Conservation (phyloP, 1,284 basidiomycete species). For the Ceratobasidium sp. region DNA sequence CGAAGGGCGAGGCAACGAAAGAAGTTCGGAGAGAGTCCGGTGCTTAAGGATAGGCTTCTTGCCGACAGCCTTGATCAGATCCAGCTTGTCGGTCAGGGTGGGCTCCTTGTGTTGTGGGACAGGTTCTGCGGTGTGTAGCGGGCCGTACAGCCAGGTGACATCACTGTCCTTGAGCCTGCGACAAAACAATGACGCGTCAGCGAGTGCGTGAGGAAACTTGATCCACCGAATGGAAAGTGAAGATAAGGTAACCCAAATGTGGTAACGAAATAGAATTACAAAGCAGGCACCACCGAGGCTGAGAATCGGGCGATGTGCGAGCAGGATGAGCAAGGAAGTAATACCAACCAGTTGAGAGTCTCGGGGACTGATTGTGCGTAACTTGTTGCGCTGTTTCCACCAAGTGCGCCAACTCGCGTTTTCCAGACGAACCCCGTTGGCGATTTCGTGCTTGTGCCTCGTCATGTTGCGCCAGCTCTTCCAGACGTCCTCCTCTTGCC, state of each 20-base stretch:
- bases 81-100: constrained; percentile 53
- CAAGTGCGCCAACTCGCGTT: constrained; percentile 99
- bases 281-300: constrained; percentile 8
- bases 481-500: constrained; percentile 99
- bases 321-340: constrained; percentile 33
- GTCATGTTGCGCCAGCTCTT: constrained; percentile 98
- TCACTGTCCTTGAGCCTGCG: constrained; percentile 98
- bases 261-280: constrained; percentile 2
- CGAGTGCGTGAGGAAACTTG: constrained; percentile 4
- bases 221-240: background rate
- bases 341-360: constrained; percentile 95
- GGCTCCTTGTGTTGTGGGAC: constrained; percentile 59
- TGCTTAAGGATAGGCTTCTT: constrained; percentile 97
- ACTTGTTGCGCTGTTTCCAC: constrained; percentile 98
- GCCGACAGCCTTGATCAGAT: constrained; percentile 44
- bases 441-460: constrained; percentile 96
- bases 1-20: constrained; percentile 58
- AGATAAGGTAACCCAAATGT: constrained; percentile 22
- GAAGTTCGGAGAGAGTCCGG: constrained; percentile 89
- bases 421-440: constrained; percentile 93
- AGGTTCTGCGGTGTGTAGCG: constrained; percentile 88
- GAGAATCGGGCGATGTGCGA: constrained; percentile 39
- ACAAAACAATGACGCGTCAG: constrained; percentile 28
- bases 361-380: constrained; percentile 96
- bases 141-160: constrained; percentile 99